Evolutionary conservation across 2,329 filamentous ascomycete genomes (phyloP).

Genomic region (Neonectria faginata): DNA sequence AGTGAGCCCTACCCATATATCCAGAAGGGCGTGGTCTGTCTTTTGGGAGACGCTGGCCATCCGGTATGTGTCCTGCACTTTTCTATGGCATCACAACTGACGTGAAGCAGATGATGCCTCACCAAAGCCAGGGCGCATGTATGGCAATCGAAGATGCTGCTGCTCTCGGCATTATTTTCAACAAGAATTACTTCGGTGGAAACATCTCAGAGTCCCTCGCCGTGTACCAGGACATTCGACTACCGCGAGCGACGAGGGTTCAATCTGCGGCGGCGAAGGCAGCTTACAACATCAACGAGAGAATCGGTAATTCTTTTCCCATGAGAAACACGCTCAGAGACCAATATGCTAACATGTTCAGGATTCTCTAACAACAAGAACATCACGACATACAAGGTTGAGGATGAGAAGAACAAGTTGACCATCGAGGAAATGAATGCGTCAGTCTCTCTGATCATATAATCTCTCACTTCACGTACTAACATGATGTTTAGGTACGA

Average conservation of each 20-base stretch:
- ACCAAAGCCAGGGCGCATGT: conserved; percentile 76
- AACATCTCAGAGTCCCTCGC: conserved; percentile 60
- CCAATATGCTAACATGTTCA: conserved; percentile 32
- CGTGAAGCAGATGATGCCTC: conserved; percentile 70
- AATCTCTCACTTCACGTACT: not conserved
- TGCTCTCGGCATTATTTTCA: conserved; percentile 71
- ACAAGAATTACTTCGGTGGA: conserved; percentile 57
- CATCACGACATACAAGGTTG: conserved; percentile 69
- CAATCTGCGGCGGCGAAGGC: conserved; percentile 69
- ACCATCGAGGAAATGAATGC: conserved; percentile 78
- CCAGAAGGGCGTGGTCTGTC: conserved; percentile 62
- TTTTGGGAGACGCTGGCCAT: conserved; percentile 75
- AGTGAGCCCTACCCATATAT: conserved; percentile 68
- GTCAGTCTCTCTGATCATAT: conserved; percentile 52
- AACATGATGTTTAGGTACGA: conserved; percentile 59
- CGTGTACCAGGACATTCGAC: conserved; percentile 64
- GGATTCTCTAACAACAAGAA: conserved; percentile 73
- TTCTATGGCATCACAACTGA: conserved; percentile 1
- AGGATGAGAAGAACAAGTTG: conserved; percentile 69
- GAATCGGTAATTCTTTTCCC: conserved; percentile 60
- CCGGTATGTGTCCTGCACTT: conserved; percentile 57
- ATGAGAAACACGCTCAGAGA: accelerated
- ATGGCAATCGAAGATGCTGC: conserved; percentile 77
- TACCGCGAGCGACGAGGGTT: conserved; percentile 66
- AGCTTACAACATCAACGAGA: conserved; percentile 71